Evolutionary conservation across 768 basidiomycete genomes (phyloP), one percentile per base, ranked within the genome.

Genomic region (Termitomyces sp.): DNA sequence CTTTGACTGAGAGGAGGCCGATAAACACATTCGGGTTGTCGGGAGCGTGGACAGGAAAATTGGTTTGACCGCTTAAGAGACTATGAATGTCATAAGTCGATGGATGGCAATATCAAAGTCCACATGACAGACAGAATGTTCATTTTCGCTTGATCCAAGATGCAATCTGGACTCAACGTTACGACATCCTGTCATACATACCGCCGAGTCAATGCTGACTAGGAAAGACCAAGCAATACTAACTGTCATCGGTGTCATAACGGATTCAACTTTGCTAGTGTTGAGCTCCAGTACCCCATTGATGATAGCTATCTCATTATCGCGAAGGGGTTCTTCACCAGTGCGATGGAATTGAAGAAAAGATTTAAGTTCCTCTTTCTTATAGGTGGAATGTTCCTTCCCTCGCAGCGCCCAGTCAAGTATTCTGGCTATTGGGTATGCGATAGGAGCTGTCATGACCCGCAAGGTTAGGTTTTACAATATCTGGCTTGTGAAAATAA

Each of bases 201-300:
- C n/a, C 11, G 5, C 16, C 16, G 6, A 41, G 22, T 30, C n/a
- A 54, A 3, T 20, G 8, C 16, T 24, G 39, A 31, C 11, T 42
- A 3, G 6, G 27, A 45, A 12, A n/a, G 44, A 18, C 22, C 27
- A 54, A 18, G 27, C 12, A 50, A n/a, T 22, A 62, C 72, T 24
- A 50, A 88, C 89, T 67, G 79, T 79, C 70, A 93, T 83, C 1
- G 87, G 86, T 0, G 89, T 93, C 92, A 94, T 93, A 61, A 93
- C 91, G 27, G 80, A 76, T 61, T 86, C 81, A 0, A 89, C 91
- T 24, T 80, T 83, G 68, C 91, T 92, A n/a, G 80, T 82, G 64
- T 87, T 89, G 50, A 93, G 77, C 65, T 91, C 89, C 55, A 91
- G 69, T 1, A 91, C 89, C 2, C 89, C 89, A 65, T 90, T 89